Percentiles rank a stretch among this genome's conserved stretches.
Evolutionary conservation across 805 yeast genomes (phyloP).

Genomic region (Ogataea saltuana): DNA sequence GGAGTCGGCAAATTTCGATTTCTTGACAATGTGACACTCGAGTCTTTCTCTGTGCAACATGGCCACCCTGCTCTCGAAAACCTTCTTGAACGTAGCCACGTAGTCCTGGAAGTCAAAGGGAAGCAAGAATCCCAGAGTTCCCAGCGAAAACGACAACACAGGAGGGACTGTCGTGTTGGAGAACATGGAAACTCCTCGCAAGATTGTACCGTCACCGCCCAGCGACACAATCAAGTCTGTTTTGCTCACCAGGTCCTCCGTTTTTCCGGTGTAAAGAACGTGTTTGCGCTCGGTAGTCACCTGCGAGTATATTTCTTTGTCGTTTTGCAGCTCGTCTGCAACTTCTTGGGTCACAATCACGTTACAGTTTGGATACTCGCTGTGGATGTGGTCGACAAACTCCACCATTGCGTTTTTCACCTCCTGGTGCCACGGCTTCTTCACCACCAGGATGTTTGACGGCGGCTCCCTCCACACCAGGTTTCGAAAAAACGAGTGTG

Average conservation of each 20-base stretch:
- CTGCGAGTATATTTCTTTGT: slow-evolving; percentile 1
- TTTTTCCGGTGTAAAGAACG: slow-evolving; percentile 58
- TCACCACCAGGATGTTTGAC: slow-evolving; percentile 74
- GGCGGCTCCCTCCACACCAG: slow-evolving; percentile 73
- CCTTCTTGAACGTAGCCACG: slow-evolving; percentile 59
- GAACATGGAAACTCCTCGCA: slow-evolving; percentile 80
- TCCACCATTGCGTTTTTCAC: slow-evolving; percentile 67
- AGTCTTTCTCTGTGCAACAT: slow-evolving; percentile 77
- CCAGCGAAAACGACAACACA: slow-evolving; percentile 81
- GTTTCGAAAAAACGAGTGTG: slow-evolving; percentile 61
- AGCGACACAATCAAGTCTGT: slow-evolving; percentile 82
- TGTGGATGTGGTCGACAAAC: slow-evolving; percentile 62
- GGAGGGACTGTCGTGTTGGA: slow-evolving; percentile 80
- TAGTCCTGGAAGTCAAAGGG: slow-evolving; percentile 80
- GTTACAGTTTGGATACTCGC: slow-evolving; percentile 66
- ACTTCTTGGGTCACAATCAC: slow-evolving; percentile 76
- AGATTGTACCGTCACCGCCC: slow-evolving; percentile 96
- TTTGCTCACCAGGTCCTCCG: slow-evolving; percentile 56
- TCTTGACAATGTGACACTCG: slow-evolving; percentile 66
- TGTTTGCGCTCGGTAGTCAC: slow-evolving; percentile 23
- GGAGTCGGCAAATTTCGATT: slow-evolving; percentile 17
- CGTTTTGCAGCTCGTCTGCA: slow-evolving; percentile 53
- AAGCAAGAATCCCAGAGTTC: slow-evolving; percentile 84
- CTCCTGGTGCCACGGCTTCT: slow-evolving; percentile 74
- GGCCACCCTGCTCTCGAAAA: slow-evolving; percentile 65